Evolutionary conservation across 768 basidiomycete genomes (phyloP).

Genomic region (Strobilomyces dryophilus): DNA sequence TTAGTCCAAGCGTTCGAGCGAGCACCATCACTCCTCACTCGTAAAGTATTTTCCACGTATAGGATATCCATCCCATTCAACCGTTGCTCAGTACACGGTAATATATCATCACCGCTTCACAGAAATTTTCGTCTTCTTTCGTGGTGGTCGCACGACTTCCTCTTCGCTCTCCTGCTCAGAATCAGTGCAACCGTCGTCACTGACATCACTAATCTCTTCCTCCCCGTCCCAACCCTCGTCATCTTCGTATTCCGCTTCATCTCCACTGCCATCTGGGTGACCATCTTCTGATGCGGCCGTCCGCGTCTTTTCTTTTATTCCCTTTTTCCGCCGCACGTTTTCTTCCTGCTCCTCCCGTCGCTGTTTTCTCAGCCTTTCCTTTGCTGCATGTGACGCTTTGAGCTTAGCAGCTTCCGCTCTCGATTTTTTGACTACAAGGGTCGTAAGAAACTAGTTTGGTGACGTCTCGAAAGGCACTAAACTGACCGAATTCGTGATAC

Average conservation of each 20-base stretch:
- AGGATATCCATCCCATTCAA: conserved; percentile 7
- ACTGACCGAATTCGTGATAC: conserved; percentile 86
- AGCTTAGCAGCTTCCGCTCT: conserved; percentile 67
- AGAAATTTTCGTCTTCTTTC: conserved; percentile 52
- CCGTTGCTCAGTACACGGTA: conserved; percentile 9
- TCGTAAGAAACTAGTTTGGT: conserved; percentile 5
- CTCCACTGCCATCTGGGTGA: conserved; percentile 40
- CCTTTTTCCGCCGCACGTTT: conserved; percentile 85
- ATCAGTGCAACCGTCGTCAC: conserved; percentile 41
- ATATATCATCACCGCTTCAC: conserved; percentile 39
- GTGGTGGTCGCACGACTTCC: conserved; percentile 45
- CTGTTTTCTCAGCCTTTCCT: conserved; percentile 69
- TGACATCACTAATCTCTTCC: conserved; percentile 59
- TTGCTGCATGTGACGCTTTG: conserved; percentile 72
- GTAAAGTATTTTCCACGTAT: conserved; percentile 6
- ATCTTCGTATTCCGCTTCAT: conserved; percentile 34
- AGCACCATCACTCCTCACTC: conserved; percentile 16
- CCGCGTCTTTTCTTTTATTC: conserved; percentile 28
- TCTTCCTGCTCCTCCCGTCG: conserved; percentile 86
- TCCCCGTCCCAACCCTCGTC: conserved; percentile 53
- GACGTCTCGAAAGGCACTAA: conserved; percentile 24
- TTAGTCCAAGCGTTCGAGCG: conserved; percentile 20
- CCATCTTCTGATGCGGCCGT: conserved; percentile 30
- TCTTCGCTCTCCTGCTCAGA: conserved; percentile 43
- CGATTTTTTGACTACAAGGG: conserved; percentile 75